Conservation (phyloP, 208 protist species). For the Trypanosoma avium region DNA sequence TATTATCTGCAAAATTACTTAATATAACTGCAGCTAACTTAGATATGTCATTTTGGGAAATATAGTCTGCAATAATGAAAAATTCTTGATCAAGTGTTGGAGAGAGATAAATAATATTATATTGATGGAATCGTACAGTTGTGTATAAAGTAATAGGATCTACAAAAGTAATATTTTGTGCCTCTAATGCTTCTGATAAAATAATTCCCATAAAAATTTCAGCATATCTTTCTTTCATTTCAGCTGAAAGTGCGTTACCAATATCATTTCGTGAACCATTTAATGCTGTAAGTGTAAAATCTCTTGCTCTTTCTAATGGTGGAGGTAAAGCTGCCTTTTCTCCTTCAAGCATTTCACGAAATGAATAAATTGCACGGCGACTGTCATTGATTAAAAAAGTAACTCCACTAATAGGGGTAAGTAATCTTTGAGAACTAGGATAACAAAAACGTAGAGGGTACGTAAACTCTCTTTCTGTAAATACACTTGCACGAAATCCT, state of each 20-base stretch:
- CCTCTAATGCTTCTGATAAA: background rate
- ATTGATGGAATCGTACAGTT: background rate
- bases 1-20: background rate
- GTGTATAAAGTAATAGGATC: background rate
- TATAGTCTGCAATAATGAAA: background rate
- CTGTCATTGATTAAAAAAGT: background rate
- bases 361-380: background rate
- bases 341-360: background rate
- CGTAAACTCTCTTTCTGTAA: background rate
- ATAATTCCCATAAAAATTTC: background rate
- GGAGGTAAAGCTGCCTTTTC: background rate
- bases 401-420: background rate
- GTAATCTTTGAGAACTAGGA: background rate
- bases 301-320: background rate
- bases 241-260: background rate
- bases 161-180: background rate
- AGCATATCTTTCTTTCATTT: background rate
- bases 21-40: background rate
- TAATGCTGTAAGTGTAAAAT: background rate
- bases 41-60: background rate
- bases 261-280: background rate
- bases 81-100: constrained; percentile 14
- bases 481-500: background rate
- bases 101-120: background rate
- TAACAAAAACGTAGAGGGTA: background rate